Evolutionary conservation across 1,284 basidiomycete species (phyloP).

Genomic region (Ceratobasidium sp.): DNA sequence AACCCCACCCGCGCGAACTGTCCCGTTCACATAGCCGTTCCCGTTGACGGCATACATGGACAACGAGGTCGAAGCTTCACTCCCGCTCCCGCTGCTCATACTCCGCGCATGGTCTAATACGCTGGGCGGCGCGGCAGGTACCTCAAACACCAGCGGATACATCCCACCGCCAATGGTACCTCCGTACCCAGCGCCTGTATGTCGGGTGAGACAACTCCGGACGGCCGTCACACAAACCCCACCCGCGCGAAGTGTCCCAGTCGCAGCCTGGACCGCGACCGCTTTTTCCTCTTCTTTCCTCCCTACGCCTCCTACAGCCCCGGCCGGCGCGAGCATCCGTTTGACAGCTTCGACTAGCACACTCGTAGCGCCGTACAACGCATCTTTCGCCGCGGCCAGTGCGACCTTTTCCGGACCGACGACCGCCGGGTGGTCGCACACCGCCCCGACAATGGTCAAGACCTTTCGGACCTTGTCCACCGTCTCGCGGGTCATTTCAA

Average conservation of each 20-base stretch:
- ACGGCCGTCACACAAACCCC: slow-evolving; percentile 90
- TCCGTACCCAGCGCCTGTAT: slow-evolving; percentile 63
- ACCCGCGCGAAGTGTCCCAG: slow-evolving; percentile 86
- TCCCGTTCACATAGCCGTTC: neutral
- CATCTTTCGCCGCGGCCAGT: slow-evolving; percentile 81
- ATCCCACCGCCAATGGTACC: slow-evolving; percentile 56
- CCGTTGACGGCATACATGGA: neutral
- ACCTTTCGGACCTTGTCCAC: slow-evolving; percentile 94
- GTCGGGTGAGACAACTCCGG: slow-evolving; percentile 79
- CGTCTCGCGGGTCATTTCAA: slow-evolving; percentile 93
- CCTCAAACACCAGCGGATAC: slow-evolving; percentile 19
- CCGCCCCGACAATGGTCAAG: slow-evolving; percentile 92
- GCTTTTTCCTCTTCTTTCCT: slow-evolving; percentile 87
- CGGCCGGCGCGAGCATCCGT: slow-evolving; percentile 51
- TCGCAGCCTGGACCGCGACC: slow-evolving; percentile 83
- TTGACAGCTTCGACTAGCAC: slow-evolving; percentile 90
- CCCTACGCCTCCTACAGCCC: slow-evolving; percentile 66
- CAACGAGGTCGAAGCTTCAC: slow-evolving; percentile 6
- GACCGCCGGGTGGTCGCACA: slow-evolving; percentile 78
- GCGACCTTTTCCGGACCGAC: slow-evolving; percentile 68
- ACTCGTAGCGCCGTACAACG: slow-evolving; percentile 87
- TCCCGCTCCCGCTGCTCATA: slow-evolving; percentile 25
- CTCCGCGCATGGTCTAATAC: slow-evolving; percentile 25
- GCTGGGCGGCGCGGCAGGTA: slow-evolving; percentile 29
- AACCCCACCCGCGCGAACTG: neutral